Conservation (phyloP, 2,329 filamentous ascomycete genomes). For the Alternaria solani region DNA sequence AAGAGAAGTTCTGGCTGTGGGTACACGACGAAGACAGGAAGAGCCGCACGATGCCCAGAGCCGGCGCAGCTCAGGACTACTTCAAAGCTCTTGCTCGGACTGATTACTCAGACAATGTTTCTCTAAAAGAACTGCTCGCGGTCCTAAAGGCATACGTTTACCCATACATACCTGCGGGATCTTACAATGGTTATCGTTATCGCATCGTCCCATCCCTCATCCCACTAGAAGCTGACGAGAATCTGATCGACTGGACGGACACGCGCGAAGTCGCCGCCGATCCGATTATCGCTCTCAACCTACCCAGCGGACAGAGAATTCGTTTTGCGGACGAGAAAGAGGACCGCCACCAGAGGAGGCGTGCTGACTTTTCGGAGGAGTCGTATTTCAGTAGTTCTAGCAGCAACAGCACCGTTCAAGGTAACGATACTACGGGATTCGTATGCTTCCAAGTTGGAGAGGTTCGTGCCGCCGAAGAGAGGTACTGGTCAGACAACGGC, state of each 20-base stretch:
- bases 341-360: background rate
- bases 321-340: fast-evolving
- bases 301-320: background rate
- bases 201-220: background rate
- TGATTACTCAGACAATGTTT: background rate
- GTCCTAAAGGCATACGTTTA: background rate
- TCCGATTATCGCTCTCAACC: background rate
- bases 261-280: background rate
- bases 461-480: background rate
- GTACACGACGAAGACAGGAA: background rate
- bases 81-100: background rate
- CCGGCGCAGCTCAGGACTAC: background rate
- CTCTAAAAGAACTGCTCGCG: background rate
- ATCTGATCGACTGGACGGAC: background rate
- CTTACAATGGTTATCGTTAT: background rate
- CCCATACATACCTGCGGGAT: background rate
- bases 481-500: background rate
- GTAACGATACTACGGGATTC: background rate
- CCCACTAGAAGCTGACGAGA: background rate
- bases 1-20: background rate
- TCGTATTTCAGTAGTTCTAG: background rate
- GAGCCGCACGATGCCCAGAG: background rate
- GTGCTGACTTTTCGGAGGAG: background rate
- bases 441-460: background rate
- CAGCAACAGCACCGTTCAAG: background rate